Evolutionary conservation across 2,329 filamentous ascomycete genomes (phyloP), one percentile per base, ranked within the genome.

Genomic region (Didymosphaeria variabile): DNA sequence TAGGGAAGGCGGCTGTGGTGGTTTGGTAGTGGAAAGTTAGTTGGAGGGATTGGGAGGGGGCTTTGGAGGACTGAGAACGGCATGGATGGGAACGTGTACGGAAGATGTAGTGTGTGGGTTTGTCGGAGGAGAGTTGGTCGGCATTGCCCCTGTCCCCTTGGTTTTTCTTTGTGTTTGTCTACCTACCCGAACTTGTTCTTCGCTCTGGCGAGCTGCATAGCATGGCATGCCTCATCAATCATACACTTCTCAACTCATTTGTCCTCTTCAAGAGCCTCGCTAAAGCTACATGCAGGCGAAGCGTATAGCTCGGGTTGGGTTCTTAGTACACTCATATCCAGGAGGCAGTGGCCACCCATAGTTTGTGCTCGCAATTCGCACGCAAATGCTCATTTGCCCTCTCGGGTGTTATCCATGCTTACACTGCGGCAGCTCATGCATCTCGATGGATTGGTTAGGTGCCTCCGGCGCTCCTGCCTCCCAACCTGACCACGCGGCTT

Each of bases 1-100:
- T 44, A 56, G 51, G 69, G 71, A 72, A 72, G 72, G 68, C 71
- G 73, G 72, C 71, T 70, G 66, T 74, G 69, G 68, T 68, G 68
- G 68, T 67, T 67, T 74, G 71, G 67, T 67, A 67, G 71, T 63
- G 62, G 67, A 67, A 69, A 67, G 62, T 44, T 64, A 53, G 55
- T 64, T 64, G 62, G 63, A 67, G 70, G 67, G 65, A 70, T 68
- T 64, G 60, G 61, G 65, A 63, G 45, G 55, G 60, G 60, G 65
- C 62, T 63, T 58, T 63, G 65, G 62, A 70, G 59, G 66, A 67
- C 32, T 65, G 65, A 66, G 61, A 65, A 67, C 60, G 62, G 61
- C 63, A 59, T 44, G 64, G 55, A 38, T 58, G 57, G 45, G 53
- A 61, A 66, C 59, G 64, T 62, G 66, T 61, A 62, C 66, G 67